Base-by-base conservation (phyloP, 2,329 filamentous ascomycete genomes). In the Aschersonia sp. region DNA sequence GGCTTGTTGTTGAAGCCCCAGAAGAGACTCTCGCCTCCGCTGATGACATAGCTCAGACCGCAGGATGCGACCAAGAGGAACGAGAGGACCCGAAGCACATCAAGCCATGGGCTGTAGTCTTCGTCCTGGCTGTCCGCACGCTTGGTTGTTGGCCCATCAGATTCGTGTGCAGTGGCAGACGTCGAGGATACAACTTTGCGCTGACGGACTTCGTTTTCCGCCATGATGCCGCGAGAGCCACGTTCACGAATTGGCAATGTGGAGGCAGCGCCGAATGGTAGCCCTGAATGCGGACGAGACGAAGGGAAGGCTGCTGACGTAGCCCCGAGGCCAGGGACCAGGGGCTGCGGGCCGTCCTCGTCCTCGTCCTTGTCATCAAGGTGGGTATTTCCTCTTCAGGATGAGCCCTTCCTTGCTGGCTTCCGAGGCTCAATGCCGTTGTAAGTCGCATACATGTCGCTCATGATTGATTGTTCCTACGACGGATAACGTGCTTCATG, bases 1-100 rank as follows among this genome's bases (percentile, higher is more conserved):
- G 84, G 66, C 65, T 71, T 68, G 69, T 82, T 54, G 72, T 68
- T 67, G 59, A 74, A 63, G 52, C 70, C 80, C 83, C 84, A 92
- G 49, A 79, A 72, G 53, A 81, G 71, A 50, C 77, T 81, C 59
- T 86, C 77, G 51, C 83, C 83, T 52, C 74, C 72, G 43, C 83
- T 87, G 55, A 85, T 72, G 53, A 89, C 77, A 64, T 89, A 90
- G 66, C 84, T 88, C 47, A 89, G 69, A 14, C 76, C 80, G 57
- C 73, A 78, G 30, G 79, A 85, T 44, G 81, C 75, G 42, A 86
- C 55, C 35, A 83, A 54, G 11, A 89, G 63, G 47, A 85, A 85
- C 33, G 73, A 73, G 43, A 88, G 57, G 32, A 89, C 72, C 33
- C 85, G 81, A 50, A 87, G 64, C 47, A 85, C 63, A 61, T 90